Evolutionary conservation across 768 basidiomycete species (phyloP).

Genomic region (Ephemerocybe angulata): DNA sequence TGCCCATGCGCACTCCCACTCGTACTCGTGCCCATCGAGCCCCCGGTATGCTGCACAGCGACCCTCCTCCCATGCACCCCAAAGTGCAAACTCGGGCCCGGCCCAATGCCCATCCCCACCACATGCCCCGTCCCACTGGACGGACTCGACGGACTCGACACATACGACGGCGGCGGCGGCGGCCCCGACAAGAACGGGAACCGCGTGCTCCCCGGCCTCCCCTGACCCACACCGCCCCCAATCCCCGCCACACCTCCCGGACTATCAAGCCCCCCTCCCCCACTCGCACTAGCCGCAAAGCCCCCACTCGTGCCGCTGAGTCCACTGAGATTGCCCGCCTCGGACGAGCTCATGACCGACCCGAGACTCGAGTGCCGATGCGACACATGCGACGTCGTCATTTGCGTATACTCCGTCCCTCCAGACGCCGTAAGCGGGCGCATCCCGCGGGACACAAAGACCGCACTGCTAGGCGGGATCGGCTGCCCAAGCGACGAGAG

Average conservation of each 20-base stretch:
- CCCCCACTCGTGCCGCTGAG: background rate
- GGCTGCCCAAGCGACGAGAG: slow-evolving; percentile 85
- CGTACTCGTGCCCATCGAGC: background rate
- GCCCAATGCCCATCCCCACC: background rate
- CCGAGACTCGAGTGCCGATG: background rate
- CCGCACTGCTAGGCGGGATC: slow-evolving; percentile 39
- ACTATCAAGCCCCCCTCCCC: no score
- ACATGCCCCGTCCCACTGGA: background rate
- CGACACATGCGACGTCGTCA: background rate
- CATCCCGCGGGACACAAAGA: slow-evolving; percentile 6
- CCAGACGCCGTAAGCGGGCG: background rate
- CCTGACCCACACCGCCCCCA: background rate
- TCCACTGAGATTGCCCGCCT: background rate
- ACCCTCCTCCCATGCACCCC: background rate
- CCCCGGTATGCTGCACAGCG: background rate
- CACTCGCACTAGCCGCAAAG: no score
- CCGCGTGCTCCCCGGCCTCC: slow-evolving; percentile 1
- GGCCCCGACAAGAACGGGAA: slow-evolving; percentile 11
- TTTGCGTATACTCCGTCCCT: background rate
- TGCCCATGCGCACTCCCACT: slow-evolving; percentile 1
- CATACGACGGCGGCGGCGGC: background rate
- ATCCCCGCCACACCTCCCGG: background rate
- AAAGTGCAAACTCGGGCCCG: background rate
- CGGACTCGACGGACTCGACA: background rate
- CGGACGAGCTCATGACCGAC: background rate